A percentile compares a stretch with the other conserved stretches of the same genome.
phyloP scores from a whole-genome alignment of 73 alveolate species.

The Tetrahymena malaccensis region DNA sequence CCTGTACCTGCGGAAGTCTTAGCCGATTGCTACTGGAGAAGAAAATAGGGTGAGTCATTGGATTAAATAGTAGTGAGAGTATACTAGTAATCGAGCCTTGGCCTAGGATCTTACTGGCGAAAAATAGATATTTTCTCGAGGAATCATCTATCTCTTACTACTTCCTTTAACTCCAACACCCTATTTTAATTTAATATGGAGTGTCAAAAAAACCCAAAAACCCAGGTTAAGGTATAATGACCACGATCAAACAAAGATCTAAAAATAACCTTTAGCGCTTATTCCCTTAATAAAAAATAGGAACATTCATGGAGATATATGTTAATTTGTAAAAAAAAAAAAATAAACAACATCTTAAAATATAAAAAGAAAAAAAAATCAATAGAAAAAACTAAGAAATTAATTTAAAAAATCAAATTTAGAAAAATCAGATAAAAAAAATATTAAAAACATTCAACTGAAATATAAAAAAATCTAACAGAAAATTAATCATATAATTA shows the following conservation, averaged over 20 bases:
- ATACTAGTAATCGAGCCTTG: slow-evolving; percentile 1
- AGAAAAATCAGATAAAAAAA: not conserved
- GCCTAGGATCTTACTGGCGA: slow-evolving; percentile 1
- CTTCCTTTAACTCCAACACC: not conserved
- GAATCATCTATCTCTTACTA: not conserved
- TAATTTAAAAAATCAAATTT: not conserved
- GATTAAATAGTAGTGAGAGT: not conserved
- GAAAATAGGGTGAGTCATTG: not conserved
- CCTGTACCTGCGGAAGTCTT: not conserved
- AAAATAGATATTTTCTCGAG: not conserved
- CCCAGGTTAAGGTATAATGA: not conserved
- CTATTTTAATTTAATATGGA: not conserved
- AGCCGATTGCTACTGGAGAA: not conserved
- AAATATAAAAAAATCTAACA: not conserved
- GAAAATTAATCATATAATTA: too few relatives aligned
- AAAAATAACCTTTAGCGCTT: not conserved
- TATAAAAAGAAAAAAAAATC: not conserved
- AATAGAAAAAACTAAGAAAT: not conserved
- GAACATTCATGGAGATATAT: not conserved
- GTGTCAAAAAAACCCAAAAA: not conserved
- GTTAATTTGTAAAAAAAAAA: not conserved
- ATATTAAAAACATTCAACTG: not conserved
- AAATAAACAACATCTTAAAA: not conserved
- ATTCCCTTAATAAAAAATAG: not conserved
- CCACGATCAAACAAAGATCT: not conserved